Evolutionary conservation across 345 rosid genomes (phyloP).

Genomic region (Turnera subulata): DNA sequence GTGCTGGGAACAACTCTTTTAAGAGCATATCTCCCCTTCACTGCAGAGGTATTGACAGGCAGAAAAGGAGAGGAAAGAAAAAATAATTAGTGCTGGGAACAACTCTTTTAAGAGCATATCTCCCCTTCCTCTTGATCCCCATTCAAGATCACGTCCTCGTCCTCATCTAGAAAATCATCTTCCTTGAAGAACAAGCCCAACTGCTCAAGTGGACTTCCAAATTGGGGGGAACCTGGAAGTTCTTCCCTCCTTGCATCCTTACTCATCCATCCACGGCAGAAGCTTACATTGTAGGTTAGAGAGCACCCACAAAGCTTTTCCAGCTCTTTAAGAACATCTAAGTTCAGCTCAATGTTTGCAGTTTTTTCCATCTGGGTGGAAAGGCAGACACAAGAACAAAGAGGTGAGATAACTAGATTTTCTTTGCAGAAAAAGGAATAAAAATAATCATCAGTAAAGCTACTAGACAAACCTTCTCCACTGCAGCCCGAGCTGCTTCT

Average conservation of each 20-base stretch:
- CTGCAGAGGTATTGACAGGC: background rate
- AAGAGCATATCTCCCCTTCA: conserved; percentile 33
- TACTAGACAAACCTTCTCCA: conserved; percentile 46
- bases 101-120: conserved; percentile 26
- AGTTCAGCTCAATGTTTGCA: conserved; percentile 44
- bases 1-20: background rate
- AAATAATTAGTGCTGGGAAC: too few relatives aligned
- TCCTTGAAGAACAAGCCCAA: conserved; percentile 58
- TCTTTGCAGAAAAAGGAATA: too few relatives aligned
- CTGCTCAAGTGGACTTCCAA: conserved; percentile 37
- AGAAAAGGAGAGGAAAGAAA: background rate
- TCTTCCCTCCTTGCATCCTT: conserved; percentile 16
- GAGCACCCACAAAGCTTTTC: conserved; percentile 47
- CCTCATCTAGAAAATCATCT: conserved; percentile 38
- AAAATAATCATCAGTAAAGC: too few relatives aligned
- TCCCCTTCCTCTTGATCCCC: conserved; percentile 77
- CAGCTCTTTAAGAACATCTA: conserved; percentile 46
- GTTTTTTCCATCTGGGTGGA: conserved; percentile 51
- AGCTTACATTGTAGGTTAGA: conserved; percentile 18
- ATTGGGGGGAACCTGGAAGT: conserved; percentile 11
- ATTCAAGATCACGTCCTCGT: conserved; percentile 29
- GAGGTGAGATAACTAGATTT: background rate
- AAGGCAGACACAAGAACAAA: background rate
- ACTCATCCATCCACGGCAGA: conserved; percentile 11
- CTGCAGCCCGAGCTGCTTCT: conserved; percentile 64